Conservation (phyloP, 495 filamentous ascomycete species). For the Penicillium herquei region DNA sequence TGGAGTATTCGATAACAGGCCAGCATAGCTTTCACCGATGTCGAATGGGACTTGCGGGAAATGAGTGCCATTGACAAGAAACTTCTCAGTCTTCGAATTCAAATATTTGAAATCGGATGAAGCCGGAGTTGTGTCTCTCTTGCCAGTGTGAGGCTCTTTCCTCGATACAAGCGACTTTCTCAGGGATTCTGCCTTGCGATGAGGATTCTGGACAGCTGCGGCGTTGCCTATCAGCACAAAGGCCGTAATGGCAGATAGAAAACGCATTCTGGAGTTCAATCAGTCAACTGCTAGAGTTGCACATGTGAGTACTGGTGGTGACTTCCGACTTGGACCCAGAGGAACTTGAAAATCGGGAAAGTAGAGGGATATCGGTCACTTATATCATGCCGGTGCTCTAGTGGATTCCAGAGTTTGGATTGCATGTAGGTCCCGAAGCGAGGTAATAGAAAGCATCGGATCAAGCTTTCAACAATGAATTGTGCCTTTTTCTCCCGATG, state of each 20-base stretch:
- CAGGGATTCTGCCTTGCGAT: conserved; percentile 14
- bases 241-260: conserved; percentile 4
- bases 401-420: too few relatives aligned
- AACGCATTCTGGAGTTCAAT: conserved; percentile 3
- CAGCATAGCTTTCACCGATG: conserved; percentile 74
- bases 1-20: conserved; percentile 66
- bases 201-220: conserved; percentile 16
- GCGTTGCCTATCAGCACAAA: conserved; percentile 4
- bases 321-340: too few relatives aligned
- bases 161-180: background rate
- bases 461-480: too few relatives aligned
- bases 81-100: conserved; percentile 40
- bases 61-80: conserved; percentile 61
- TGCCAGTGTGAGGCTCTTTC: background rate
- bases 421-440: too few relatives aligned
- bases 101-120: conserved; percentile 11
- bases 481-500: too few relatives aligned
- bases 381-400: too few relatives aligned
- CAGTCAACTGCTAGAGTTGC: too few relatives aligned
- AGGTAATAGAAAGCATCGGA: too few relatives aligned
- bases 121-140: background rate
- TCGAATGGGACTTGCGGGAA: conserved; percentile 75
- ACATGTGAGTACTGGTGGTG: too few relatives aligned
- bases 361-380: too few relatives aligned
- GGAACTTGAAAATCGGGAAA: too few relatives aligned